These are phyloP conservation scores for Chiua virens DNA, from an alignment of 768 basidiomycete species.

Conservation along the genomic window DNA sequence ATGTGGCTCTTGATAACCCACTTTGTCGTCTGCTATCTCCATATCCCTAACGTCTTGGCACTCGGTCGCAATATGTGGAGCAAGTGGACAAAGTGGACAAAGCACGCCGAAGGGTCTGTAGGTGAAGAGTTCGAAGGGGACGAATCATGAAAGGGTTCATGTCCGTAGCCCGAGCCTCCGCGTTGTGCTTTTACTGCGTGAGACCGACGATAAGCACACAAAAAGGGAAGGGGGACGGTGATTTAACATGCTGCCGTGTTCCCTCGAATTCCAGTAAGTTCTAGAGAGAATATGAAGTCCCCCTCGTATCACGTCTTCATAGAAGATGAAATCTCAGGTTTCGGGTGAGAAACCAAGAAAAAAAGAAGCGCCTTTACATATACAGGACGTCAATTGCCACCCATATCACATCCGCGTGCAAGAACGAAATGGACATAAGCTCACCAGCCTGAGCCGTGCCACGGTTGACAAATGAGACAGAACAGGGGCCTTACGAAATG, in stretches of 20 bases:
- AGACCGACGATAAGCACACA: background rate
- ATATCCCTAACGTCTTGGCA: background rate
- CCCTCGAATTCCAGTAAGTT: background rate
- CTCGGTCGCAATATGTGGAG: background rate
- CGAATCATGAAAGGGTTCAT: conserved; percentile 1
- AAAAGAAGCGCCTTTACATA: conserved; percentile 5
- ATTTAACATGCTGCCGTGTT: conserved; percentile 11
- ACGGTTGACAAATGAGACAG: background rate
- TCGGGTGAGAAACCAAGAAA: conserved; percentile 5
- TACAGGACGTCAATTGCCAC: conserved; percentile 9
- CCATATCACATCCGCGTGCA: conserved; percentile 6
- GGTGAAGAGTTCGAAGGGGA: background rate
- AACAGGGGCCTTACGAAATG: conserved; percentile 21
- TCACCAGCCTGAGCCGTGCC: too few species aligned
- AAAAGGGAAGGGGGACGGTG: background rate
- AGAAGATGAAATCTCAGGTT: conserved; percentile 9
- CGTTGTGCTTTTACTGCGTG: background rate
- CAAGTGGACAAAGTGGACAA: background rate
- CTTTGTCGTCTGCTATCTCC: background rate
- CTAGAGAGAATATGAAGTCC: conserved; percentile 3
- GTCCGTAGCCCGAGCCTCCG: background rate
- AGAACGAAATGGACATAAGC: background rate
- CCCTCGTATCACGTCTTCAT: conserved; percentile 5
- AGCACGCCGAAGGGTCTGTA: background rate
- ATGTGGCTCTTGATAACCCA: background rate